Evolutionary conservation across 2,329 filamentous ascomycete genomes (phyloP), one percentile per base, ranked within the genome.

Genomic region (Epichloe sp.): DNA sequence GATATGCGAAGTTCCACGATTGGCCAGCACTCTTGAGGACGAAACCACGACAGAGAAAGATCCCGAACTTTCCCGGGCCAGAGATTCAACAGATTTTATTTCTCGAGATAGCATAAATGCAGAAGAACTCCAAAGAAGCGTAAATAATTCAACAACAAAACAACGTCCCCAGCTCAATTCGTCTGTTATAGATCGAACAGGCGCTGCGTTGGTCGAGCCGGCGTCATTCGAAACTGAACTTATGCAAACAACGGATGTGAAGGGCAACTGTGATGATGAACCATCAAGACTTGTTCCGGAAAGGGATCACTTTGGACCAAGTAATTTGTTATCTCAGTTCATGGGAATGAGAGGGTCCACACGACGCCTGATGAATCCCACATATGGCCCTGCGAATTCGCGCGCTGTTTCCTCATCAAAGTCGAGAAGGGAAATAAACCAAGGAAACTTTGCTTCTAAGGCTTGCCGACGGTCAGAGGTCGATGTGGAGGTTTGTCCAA

Each of bases 291-390:
- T n/a, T 36, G 23, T n/a, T 3, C 17, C 5, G 17, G 41, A 21
- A 21, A 48, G 12, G 11, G 12, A 41, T 5, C 23, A 45, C 17
- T 42, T 42, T 45, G 36, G 31, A n/a, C 31, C 52, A 31, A 38
- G 40, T 5, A 35, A 44, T n/a, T 40, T 54, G 15, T 19, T 54
- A 17, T 52, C 44, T 19, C 43, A 26, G 10, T 54, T 52, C 10
- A 54, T 54, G 52, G 44, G 40, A n/a, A 50, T 54, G 50, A 48
- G 38, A 40, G 50, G 50, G 12, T 42, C 42, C 7, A 38, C 17
- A n/a, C 15, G 17, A 34, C 21, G 46, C 15, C 6, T 12, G 23
- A 38, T 17, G 35, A 19, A 31, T 38, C 14, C 34, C 21, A 34
- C 5, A 11, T 44, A 40, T 14, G 10, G 21, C 14, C 21, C 37